phyloP scores from a whole-genome alignment of 192 early-diverging fungal genomes.

The Coemansia sp. region DNA sequence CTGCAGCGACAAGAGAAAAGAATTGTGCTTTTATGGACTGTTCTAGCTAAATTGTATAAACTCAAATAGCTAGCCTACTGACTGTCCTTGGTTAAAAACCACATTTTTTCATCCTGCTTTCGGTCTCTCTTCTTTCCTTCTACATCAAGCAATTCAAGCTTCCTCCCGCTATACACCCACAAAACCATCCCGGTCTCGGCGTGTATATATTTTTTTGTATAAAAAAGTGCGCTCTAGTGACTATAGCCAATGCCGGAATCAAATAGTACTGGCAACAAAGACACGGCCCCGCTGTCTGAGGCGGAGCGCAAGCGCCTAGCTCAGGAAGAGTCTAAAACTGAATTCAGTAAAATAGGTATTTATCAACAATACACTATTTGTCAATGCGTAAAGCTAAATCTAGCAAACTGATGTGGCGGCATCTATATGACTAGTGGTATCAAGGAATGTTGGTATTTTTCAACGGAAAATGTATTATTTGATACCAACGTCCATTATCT shows the following conservation, averaged over 20 bases:
- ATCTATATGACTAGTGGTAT: no score
- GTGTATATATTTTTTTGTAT: not conserved
- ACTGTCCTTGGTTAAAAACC: not conserved
- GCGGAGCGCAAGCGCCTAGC: conserved; percentile 30
- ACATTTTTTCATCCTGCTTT: not conserved
- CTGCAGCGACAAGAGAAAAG: not conserved
- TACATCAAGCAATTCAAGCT: not conserved
- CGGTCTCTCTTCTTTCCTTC: not conserved
- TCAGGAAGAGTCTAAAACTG: conserved; percentile 40
- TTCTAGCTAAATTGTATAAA: not conserved
- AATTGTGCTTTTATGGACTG: not conserved
- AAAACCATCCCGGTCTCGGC: not conserved
- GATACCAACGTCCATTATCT: no score
- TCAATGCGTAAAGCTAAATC: not conserved
- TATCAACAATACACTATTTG: conserved; percentile 14
- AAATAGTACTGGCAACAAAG: conserved; percentile 9
- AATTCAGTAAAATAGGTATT: conserved; percentile 45
- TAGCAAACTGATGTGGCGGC: not conserved
- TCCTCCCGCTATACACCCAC: not conserved
- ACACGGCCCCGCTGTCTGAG: conserved; percentile 11
- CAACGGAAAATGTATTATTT: no score
- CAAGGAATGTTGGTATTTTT: no score
- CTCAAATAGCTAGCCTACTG: not conserved
- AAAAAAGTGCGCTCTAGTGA: not conserved
- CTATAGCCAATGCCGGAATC: conserved; percentile 3